Percentiles rank a stretch among this genome's conserved stretches.
phyloP scores from a whole-genome alignment of 148 eudicot genomes.

The Hydrangea macrophylla region DNA sequence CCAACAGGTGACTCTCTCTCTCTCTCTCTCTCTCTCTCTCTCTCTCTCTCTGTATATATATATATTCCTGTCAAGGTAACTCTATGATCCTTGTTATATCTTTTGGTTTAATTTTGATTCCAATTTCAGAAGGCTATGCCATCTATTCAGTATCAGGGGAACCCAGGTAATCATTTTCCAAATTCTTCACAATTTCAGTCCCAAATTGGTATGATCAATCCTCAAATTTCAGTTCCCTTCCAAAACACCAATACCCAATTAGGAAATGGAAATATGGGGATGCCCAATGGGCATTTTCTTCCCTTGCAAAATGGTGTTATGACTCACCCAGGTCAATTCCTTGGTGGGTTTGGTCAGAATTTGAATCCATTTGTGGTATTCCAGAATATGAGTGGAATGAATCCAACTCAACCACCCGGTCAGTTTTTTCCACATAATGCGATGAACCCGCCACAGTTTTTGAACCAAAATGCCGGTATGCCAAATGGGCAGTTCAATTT shows the following conservation, averaged over 20 bases:
- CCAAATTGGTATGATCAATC: slow-evolving; percentile 23
- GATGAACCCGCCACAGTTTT: slow-evolving; percentile 16
- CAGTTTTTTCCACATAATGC: slow-evolving; percentile 22
- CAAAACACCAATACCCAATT: slow-evolving; percentile 9
- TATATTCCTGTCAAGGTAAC: neutral
- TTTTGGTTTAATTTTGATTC: neutral
- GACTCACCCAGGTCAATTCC: slow-evolving; percentile 7
- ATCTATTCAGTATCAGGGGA: slow-evolving; percentile 12
- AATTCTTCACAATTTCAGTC: slow-evolving; percentile 12
- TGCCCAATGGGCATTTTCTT: slow-evolving; percentile 18
- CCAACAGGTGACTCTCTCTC: slow-evolving; percentile 10
- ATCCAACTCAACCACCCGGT: slow-evolving; percentile 21
- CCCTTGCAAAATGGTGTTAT: slow-evolving; percentile 17
- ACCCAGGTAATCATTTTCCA: slow-evolving; percentile 14
- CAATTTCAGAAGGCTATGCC: slow-evolving; percentile 7
- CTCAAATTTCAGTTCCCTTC: slow-evolving; percentile 12
- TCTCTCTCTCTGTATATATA: neutral
- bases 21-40: neutral
- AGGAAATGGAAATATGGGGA: slow-evolving; percentile 11
- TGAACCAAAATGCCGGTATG: slow-evolving; percentile 17
- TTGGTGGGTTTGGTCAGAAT: slow-evolving; percentile 10
- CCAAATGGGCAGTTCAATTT: slow-evolving; percentile 24
- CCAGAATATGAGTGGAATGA: slow-evolving; percentile 16
- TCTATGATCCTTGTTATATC: too few relatives aligned
- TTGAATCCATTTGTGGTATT: neutral